Evolutionary conservation across 352 stramenopile species (phyloP).

Genomic region (Poterioochromonas sp.): DNA sequence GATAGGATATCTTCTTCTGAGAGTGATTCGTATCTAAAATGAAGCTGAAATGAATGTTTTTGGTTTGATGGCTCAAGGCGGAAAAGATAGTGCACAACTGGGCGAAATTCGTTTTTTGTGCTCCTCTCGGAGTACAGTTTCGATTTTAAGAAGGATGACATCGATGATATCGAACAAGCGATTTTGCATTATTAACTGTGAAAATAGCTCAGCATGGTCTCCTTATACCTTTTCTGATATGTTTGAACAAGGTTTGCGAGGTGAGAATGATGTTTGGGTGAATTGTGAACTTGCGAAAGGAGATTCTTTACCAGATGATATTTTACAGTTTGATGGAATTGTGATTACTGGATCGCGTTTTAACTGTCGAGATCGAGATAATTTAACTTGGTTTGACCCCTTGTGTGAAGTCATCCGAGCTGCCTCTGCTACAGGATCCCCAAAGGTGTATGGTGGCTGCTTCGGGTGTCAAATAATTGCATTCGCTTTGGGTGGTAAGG

Average conservation of each 20-base stretch:
- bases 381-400: neutral
- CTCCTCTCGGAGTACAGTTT: no score
- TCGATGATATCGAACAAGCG: no score
- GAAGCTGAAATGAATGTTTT: no score
- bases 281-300: neutral
- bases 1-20: no score
- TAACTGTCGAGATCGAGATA: slow-evolving; percentile 7
- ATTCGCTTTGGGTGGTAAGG: neutral
- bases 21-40: no score
- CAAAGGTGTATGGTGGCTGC: slow-evolving; percentile 1
- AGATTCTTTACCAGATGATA: slow-evolving; percentile 3
- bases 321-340: neutral
- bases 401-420: neutral
- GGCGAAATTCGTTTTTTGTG: no score
- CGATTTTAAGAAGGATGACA: no score
- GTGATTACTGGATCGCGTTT: slow-evolving; percentile 18
- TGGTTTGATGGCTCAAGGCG: no score
- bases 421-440: neutral
- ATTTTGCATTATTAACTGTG: slow-evolving; percentile 12
- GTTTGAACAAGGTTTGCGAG: neutral
- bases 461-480: slow-evolving; percentile 22
- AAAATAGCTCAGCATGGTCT: neutral
- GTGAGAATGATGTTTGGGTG: neutral
- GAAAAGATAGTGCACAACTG: no score
- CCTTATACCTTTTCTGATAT: neutral